phyloP scores from a whole-genome alignment of 495 filamentous ascomycete genomes.

The Penicillium steckii region DNA sequence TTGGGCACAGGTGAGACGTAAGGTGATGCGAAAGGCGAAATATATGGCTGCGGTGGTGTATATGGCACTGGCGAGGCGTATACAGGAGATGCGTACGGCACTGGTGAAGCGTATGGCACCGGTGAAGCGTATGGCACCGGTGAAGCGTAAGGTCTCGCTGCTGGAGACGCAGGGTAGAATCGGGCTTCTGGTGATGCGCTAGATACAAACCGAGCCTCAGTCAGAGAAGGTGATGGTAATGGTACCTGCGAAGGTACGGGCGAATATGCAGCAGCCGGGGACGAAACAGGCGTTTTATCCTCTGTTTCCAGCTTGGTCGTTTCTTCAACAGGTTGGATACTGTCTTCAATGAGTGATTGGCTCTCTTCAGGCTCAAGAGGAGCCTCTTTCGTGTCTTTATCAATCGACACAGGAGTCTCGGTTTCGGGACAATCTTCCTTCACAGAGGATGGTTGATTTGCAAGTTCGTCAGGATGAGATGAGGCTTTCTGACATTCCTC shows the following conservation, averaged over 20 bases:
- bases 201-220: slow-evolving; percentile 28
- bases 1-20: slow-evolving; percentile 37
- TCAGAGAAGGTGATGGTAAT: slow-evolving; percentile 32
- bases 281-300: slow-evolving; percentile 5
- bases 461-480: slow-evolving; percentile 13
- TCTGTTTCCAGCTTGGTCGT: neutral
- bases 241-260: slow-evolving; percentile 27
- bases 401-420: slow-evolving; percentile 9
- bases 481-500: slow-evolving; percentile 19
- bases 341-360: slow-evolving; percentile 13
- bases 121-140: slow-evolving; percentile 17
- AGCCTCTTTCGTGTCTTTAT: slow-evolving; percentile 6
- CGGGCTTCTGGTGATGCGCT: slow-evolving; percentile 23
- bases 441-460: slow-evolving; percentile 18
- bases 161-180: slow-evolving; percentile 12
- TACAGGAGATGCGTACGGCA: slow-evolving; percentile 3
- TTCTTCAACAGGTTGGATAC: slow-evolving; percentile 8
- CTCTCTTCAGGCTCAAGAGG: slow-evolving; percentile 6
- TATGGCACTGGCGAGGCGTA: neutral
- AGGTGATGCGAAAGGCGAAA: slow-evolving; percentile 20
- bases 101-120: slow-evolving; percentile 14
- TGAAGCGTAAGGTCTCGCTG: slow-evolving; percentile 13
- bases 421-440: slow-evolving; percentile 17
- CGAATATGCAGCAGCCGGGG: slow-evolving; percentile 23
- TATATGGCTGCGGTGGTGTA: slow-evolving; percentile 8